These are phyloP conservation scores for Botryobasidium botryosum DNA, from an alignment of 768 basidiomycete species.

Conservation along the genomic window DNA sequence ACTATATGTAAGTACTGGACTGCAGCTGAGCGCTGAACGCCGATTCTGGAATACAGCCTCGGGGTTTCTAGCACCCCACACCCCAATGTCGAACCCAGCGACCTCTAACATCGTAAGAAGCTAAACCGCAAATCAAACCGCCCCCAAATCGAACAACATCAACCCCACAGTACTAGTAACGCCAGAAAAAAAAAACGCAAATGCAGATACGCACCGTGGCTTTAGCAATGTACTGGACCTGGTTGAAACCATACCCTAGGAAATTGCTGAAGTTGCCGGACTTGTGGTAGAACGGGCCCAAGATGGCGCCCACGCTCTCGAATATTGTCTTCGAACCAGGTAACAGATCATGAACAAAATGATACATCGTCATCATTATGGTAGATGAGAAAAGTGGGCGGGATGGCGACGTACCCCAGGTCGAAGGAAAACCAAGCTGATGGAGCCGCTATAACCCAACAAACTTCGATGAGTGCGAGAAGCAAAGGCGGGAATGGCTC, in stretches of 20 bases:
- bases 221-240: conserved; percentile 70
- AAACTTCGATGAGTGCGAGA: too few species aligned
- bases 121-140: too few species aligned
- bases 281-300: conserved; percentile 82
- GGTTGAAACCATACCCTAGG: conserved; percentile 66
- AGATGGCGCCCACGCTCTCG: conserved; percentile 71
- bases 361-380: not conserved
- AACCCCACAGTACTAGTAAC: too few species aligned
- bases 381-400: too few species aligned
- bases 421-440: conserved; percentile 68
- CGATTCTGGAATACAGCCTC: too few species aligned
- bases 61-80: not conserved
- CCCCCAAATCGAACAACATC: too few species aligned
- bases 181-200: too few species aligned
- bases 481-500: not conserved
- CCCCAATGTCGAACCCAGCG: conserved; percentile 26
- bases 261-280: conserved; percentile 69
- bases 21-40: too few species aligned
- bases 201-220: conserved; percentile 42
- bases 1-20: too few species aligned
- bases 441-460: conserved; percentile 46
- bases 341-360: too few species aligned
- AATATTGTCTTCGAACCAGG: too few species aligned
- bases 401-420: conserved; percentile 33
- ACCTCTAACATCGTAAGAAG: conserved; percentile 55